Conservation (phyloP, 1,284 basidiomycete genomes). For the Phlebopus sp. region DNA sequence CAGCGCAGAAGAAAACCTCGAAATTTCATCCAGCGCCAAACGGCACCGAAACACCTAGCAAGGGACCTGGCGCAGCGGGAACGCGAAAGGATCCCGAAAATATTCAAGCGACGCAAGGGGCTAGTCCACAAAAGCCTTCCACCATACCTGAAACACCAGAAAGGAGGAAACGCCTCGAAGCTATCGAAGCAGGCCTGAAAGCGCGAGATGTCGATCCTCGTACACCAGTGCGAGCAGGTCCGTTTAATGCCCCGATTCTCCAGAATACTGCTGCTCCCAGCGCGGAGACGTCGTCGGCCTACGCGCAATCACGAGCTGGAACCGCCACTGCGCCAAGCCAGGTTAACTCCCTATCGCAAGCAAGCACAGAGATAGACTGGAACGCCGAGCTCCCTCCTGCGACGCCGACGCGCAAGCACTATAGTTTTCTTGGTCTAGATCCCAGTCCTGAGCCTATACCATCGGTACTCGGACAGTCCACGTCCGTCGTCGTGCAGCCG, state of each 20-base stretch:
- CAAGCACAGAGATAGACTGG: constrained; percentile 6
- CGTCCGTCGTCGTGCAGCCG: no score
- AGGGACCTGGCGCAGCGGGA: background rate
- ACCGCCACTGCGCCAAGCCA: background rate
- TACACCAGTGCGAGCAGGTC: background rate
- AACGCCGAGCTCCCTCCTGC: background rate
- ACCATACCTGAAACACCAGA: background rate
- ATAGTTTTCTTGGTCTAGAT: constrained; percentile 23
- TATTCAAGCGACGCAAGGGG: background rate
- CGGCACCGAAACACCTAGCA: background rate
- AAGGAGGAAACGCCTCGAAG: background rate
- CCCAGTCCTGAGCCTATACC: constrained; percentile 12
- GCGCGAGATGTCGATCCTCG: constrained; percentile 2
- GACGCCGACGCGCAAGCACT: background rate
- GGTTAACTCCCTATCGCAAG: background rate
- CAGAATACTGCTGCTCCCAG: background rate
- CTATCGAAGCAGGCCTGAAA: background rate
- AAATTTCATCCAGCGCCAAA: background rate
- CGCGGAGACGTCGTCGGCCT: background rate
- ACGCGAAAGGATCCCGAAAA: constrained; percentile 15
- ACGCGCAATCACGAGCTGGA: background rate
- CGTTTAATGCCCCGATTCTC: no score
- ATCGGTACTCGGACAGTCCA: background rate
- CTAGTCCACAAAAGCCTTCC: background rate
- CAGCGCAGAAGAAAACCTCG: background rate